These are phyloP conservation scores for Dorcoceras hygrometricum DNA, from an alignment of 257 asterid species.

Conservation along the genomic window DNA sequence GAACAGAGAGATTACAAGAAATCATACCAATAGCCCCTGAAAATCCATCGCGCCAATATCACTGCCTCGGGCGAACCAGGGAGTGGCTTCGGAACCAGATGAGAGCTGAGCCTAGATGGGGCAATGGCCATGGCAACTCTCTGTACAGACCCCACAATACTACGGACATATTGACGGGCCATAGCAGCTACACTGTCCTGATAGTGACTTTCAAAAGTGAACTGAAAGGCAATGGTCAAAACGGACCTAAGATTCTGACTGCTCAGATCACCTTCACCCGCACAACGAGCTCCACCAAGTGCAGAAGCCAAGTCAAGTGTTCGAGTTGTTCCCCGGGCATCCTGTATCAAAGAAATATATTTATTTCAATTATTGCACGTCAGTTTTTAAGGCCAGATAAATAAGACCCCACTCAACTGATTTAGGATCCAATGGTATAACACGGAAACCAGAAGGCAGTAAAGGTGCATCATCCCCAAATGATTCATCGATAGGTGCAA, in stretches of 20 bases:
- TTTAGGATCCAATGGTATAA: conserved; percentile 85
- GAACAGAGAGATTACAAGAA: background rate
- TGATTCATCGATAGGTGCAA: conserved; percentile 91
- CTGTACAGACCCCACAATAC: conserved; percentile 81
- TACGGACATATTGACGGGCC: conserved; percentile 90
- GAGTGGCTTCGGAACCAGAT: conserved; percentile 53
- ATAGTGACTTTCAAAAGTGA: conserved; percentile 77
- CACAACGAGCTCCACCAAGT: conserved; percentile 52
- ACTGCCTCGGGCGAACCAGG: conserved; percentile 83
- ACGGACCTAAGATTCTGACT: conserved; percentile 69
- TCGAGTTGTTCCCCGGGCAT: conserved; percentile 56
- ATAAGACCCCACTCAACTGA: conserved; percentile 50
- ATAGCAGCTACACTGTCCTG: conserved; percentile 82
- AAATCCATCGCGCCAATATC: conserved; percentile 72
- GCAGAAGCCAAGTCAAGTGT: conserved; percentile 88
- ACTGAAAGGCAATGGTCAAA: conserved; percentile 91
- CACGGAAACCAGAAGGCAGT: conserved; percentile 91
- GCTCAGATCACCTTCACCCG: conserved; percentile 51
- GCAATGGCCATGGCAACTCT: conserved; percentile 89
- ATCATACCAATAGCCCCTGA: conserved; percentile 72
- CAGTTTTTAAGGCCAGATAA: background rate
- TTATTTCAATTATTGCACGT: too few species aligned
- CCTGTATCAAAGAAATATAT: conserved; percentile 37
- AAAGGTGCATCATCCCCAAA: conserved; percentile 90
- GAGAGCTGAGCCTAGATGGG: conserved; percentile 62